A percentile compares a stretch with the other conserved stretches of the same genome.
phyloP scores from a whole-genome alignment of 805 yeast genomes.

The Scheffersomyces spartinae region DNA sequence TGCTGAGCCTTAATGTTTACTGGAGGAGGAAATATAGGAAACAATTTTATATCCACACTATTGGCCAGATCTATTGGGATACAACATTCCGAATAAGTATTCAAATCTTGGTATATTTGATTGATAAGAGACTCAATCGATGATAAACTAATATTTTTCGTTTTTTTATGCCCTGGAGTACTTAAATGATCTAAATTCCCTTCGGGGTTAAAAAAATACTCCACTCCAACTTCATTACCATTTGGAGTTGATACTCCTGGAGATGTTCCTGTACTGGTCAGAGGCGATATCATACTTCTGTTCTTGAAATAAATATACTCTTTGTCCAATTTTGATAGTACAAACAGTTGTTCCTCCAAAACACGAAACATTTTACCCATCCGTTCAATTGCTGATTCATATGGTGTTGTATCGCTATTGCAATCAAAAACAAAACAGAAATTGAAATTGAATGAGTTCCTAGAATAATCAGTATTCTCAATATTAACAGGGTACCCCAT shows the following conservation, averaged over 20 bases:
- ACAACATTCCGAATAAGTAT: conserved; percentile 90
- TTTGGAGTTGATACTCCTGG: conserved; percentile 1
- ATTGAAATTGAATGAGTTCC: conserved; percentile 89
- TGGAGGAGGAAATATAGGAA: conserved; percentile 78
- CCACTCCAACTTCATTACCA: not conserved
- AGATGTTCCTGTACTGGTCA: too few relatives aligned
- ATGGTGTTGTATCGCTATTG: conserved; percentile 71
- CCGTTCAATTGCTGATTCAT: conserved; percentile 74
- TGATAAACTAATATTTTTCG: conserved; percentile 22
- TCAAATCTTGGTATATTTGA: conserved; percentile 88
- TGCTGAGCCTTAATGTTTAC: conserved; percentile 66
- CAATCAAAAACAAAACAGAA: conserved; percentile 86
- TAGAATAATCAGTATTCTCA: conserved; percentile 60
- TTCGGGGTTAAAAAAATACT: conserved; percentile 4
- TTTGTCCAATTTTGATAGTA: conserved; percentile 44
- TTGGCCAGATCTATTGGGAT: conserved; percentile 87
- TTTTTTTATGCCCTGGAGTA: conserved; percentile 25
- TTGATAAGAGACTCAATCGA: conserved; percentile 66
- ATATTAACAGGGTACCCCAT: conserved; percentile 86
- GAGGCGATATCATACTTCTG: too few relatives aligned
- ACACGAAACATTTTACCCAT: conserved; percentile 84
- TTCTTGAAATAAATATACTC: conserved; percentile 29
- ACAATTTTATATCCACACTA: conserved; percentile 85
- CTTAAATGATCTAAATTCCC: conserved; percentile 4
- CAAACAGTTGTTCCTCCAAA: conserved; percentile 77